Base-by-base conservation (phyloP, 371 early-diverging fungal genomes). In the Fennellomyces sp. region DNA sequence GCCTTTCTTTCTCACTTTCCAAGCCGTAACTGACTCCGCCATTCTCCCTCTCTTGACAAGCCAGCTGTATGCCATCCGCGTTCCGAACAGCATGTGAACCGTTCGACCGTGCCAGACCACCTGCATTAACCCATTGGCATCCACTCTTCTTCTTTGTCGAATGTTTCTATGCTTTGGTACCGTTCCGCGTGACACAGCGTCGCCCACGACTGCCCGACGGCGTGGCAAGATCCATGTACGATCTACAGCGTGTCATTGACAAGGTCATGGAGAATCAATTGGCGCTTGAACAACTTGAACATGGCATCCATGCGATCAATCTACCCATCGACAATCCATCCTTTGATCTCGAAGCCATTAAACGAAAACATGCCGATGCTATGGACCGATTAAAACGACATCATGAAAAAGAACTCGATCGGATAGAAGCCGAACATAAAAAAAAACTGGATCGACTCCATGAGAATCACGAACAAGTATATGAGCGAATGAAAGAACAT, bases 251-350 rank as follows among this genome's bases (percentile, higher is more conserved):
- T 19, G 41, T 41, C 41, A 41, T 41, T 41, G 41, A 41, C 19
- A 13, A 41, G 19, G 41, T 41, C 6, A 41, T 41, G 41, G 5
- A 41, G n/a, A 41, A 41, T 17, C 41, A 41, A 41, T 41, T 41
- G 17, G 41, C 41, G 19, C 41, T 41, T 41, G 41, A 41, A n/a
- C 41, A 41, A 41, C 41, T 41, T 41, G 41, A 41, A n/a, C 41
- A 41, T 41, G 41, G 41, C n/a, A n/a, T n/a, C n/a, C n/a, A n/a
- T n/a, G n/a, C n/a, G n/a, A n/a, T n/a, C n/a, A n/a, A n/a, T n/a
- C n/a, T n/a, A n/a, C n/a, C n/a, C n/a, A 10, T 41, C 19, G 41
- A 41, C 19, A 19, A 41, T 41, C 41, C 41, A 15, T 13, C 1
- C 2, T n/a, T 19, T 41, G 19, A 6, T 13, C 6, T 19, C 6